Evolutionary conservation across 768 basidiomycete species (phyloP), one percentile per base, ranked within the genome.

Genomic region (Mycena indigotica): DNA sequence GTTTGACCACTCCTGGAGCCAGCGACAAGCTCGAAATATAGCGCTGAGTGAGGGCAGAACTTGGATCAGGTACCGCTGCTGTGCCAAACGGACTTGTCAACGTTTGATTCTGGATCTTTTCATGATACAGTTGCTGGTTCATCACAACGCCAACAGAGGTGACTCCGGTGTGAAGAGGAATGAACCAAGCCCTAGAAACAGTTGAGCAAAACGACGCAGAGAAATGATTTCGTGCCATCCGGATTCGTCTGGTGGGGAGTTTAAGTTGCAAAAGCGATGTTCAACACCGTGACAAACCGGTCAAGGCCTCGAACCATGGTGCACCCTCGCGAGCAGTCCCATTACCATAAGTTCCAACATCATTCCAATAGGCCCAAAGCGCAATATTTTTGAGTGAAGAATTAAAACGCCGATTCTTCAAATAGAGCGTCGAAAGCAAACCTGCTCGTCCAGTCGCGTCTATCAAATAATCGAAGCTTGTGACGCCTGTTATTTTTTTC

Each of bases 361-460:
- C 76, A 35, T 68, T 75, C 88, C 88, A 92, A 64, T 92, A 91
- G 3, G 84, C 89, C 89, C 89, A 92, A 21, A 87, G 75, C 3
- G 89, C 89, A 16, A 90, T 77, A 64, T 92, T 92, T 66, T 83
- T 85, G 52, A 92, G 66, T 3, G 85, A 84, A 30, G 80, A 78
- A 55, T 89, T 91, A 67, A 83, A 85, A 60, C 78, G 82, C 40
- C 89, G 77, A 66, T 87, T 88, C 66, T 85, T 86, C 25, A 90
- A 71, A 65, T 90, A 89, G 45, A 76, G 80, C 13, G 82, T 84
- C 5, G 87, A 89, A 71, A 92, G 75, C 51, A 92, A 64, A 1
- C 89, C 89, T 1, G 81, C 75, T n/a, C 89, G 82, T 38, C 89
- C 89, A 15, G 85, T 84, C 6, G 89, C 89, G 66, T 92, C 89